A percentile compares a stretch with the other conserved stretches of the same genome.
phyloP scores from a whole-genome alignment of 2,329 filamentous ascomycete genomes.

The Alternaria sp. region DNA sequence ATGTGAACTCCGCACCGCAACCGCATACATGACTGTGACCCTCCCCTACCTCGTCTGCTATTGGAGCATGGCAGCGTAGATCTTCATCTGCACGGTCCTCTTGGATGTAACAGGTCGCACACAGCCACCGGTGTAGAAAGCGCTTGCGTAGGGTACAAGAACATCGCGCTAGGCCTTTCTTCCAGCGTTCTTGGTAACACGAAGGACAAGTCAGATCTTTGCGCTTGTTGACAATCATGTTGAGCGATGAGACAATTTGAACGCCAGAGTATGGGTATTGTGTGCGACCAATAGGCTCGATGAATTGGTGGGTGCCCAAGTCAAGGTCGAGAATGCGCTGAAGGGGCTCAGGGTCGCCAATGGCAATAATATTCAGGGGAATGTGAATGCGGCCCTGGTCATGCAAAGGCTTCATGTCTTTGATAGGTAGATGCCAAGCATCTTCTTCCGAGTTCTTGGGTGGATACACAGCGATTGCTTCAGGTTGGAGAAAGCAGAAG shows the following conservation, averaged over 20 bases:
- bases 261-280: constrained; percentile 24
- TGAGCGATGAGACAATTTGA: constrained; percentile 15
- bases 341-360: constrained; percentile 27
- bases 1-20: constrained; percentile 10
- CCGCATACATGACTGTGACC: constrained; percentile 8
- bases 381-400: constrained; percentile 36
- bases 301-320: constrained; percentile 21
- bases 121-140: constrained; percentile 31
- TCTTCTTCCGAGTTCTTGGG: constrained; percentile 12
- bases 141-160: constrained; percentile 30
- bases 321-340: constrained; percentile 32
- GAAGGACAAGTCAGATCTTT: constrained; percentile 23
- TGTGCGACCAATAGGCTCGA: constrained; percentile 22
- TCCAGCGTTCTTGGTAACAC: constrained; percentile 19
- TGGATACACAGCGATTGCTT: constrained; percentile 29
- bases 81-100: constrained; percentile 5
- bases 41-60: background rate
- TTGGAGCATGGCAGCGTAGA: background rate
- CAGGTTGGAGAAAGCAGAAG: constrained; percentile 23
- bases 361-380: constrained; percentile 18
- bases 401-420: constrained; percentile 20
- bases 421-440: constrained; percentile 16
- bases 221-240: background rate
- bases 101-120: constrained; percentile 21
- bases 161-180: constrained; percentile 8